phyloP scores from a whole-genome alignment of 192 early-diverging fungal genomes.

The Spizellomyces punctatus region DNA sequence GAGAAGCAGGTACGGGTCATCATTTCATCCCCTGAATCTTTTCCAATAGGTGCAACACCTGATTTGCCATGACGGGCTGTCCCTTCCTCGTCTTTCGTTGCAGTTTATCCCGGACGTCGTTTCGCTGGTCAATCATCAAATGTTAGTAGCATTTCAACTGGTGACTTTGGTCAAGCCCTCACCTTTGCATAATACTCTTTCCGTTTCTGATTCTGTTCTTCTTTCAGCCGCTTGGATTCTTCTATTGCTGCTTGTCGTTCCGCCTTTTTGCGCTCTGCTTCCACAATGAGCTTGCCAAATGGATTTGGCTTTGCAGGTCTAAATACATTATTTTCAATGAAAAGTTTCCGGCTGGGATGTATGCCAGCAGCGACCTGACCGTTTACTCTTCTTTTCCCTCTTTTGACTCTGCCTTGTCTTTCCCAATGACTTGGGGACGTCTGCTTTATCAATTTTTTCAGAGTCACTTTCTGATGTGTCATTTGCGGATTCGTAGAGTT shows the following conservation, averaged over 20 bases:
- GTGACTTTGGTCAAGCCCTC: neutral
- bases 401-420: neutral
- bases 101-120: slow-evolving; percentile 15
- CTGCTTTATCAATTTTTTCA: neutral
- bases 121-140: slow-evolving; percentile 17
- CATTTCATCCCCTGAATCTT: slow-evolving; percentile 34
- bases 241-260: slow-evolving; percentile 23
- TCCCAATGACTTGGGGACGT: neutral
- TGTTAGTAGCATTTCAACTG: neutral
- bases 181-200: slow-evolving; percentile 20
- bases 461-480: neutral
- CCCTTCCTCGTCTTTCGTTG: slow-evolving; percentile 38
- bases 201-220: slow-evolving; percentile 13
- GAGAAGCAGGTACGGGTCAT: neutral
- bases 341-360: no score
- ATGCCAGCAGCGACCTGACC: no score
- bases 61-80: slow-evolving; percentile 46
- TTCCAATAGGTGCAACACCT: slow-evolving; percentile 34
- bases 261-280: slow-evolving; percentile 12
- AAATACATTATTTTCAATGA: neutral
- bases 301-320: slow-evolving; percentile 30
- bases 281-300: slow-evolving; percentile 13
- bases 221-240: slow-evolving; percentile 17
- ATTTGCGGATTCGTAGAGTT: no score
- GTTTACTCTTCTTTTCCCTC: neutral